These are phyloP conservation scores for Kwoniella dejecticola DNA, from an alignment of 768 basidiomycete genomes.

Conservation along the genomic window DNA sequence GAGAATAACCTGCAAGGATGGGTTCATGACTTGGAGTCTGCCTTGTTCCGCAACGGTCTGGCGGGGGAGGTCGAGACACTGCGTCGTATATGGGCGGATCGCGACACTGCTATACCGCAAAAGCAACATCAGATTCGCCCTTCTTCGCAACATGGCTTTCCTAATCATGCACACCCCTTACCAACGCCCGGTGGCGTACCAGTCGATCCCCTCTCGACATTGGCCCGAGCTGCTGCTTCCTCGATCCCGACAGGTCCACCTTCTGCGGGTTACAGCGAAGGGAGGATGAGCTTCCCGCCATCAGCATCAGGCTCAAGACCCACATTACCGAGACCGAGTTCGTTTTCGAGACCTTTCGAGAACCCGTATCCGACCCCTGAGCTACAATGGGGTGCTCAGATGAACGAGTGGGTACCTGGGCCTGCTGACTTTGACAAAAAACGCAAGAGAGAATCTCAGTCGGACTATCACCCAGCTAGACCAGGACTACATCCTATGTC, in stretches of 20 bases:
- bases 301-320: not conserved
- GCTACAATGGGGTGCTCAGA: slow-evolving; percentile 18
- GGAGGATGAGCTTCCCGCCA: slow-evolving; percentile 7
- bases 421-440: slow-evolving; percentile 14
- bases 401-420: slow-evolving; percentile 14
- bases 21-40: slow-evolving; percentile 29
- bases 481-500: slow-evolving; percentile 17
- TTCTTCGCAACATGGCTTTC: not conserved
- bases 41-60: slow-evolving; percentile 26
- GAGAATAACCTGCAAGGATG: slow-evolving; percentile 28
- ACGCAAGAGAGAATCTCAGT: slow-evolving; percentile 14
- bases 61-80: slow-evolving; percentile 24
- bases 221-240: slow-evolving; percentile 23
- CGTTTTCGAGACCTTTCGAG: slow-evolving; percentile 15
- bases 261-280: not conserved
- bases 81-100: slow-evolving; percentile 21
- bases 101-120: not conserved
- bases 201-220: slow-evolving; percentile 22
- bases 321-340: slow-evolving; percentile 10
- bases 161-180: not conserved
- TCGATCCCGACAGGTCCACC: slow-evolving; percentile 9
- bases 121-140: not conserved
- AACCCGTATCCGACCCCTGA: slow-evolving; percentile 26
- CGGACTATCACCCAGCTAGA: slow-evolving; percentile 7
- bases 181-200: not conserved